phyloP scores from a whole-genome alignment of 768 basidiomycete species.

The Plicaturopsis crispa region DNA sequence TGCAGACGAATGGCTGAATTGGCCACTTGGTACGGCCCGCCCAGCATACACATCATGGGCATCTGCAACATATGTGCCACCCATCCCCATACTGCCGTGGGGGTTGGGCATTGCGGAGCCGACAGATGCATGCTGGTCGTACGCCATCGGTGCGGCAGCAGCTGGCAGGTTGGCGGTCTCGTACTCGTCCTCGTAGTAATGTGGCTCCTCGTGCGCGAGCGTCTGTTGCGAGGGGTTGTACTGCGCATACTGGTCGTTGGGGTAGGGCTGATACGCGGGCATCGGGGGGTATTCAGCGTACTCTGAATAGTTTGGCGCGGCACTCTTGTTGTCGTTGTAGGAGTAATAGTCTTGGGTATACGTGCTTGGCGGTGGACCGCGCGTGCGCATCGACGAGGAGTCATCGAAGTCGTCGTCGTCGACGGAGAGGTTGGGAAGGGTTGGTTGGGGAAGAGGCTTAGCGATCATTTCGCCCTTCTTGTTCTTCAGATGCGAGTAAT shows the following conservation, averaged over 20 bases:
- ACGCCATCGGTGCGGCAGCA: constrained; percentile 52
- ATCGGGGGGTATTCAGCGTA: constrained; percentile 56
- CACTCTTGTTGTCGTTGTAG: constrained; percentile 39
- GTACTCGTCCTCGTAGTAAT: constrained; percentile 65
- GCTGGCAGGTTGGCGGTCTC: constrained; percentile 53
- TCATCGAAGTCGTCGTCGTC: constrained; percentile 68
- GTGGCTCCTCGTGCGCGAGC: constrained; percentile 45
- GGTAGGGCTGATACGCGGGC: constrained; percentile 67
- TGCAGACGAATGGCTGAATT: constrained; percentile 17
- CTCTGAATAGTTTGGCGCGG: constrained; percentile 35
- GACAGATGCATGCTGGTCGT: constrained; percentile 23
- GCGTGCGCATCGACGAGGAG: constrained; percentile 45
- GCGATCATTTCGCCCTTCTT: constrained; percentile 81
- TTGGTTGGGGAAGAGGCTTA: constrained; percentile 87
- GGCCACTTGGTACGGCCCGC: constrained; percentile 28
- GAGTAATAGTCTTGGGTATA: constrained; percentile 37
- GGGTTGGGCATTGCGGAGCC: constrained; percentile 11
- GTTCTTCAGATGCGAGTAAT: constrained; percentile 87
- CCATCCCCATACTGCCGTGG: constrained; percentile 11
- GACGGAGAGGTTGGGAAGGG: constrained; percentile 85
- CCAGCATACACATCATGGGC: constrained; percentile 51
- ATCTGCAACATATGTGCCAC: constrained; percentile 31
- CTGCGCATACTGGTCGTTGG: constrained; percentile 45
- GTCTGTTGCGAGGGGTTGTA: constrained; percentile 55
- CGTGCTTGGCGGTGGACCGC: constrained; percentile 34